Conservation (phyloP, 768 basidiomycete species). For the Lactifluus piperatus region DNA sequence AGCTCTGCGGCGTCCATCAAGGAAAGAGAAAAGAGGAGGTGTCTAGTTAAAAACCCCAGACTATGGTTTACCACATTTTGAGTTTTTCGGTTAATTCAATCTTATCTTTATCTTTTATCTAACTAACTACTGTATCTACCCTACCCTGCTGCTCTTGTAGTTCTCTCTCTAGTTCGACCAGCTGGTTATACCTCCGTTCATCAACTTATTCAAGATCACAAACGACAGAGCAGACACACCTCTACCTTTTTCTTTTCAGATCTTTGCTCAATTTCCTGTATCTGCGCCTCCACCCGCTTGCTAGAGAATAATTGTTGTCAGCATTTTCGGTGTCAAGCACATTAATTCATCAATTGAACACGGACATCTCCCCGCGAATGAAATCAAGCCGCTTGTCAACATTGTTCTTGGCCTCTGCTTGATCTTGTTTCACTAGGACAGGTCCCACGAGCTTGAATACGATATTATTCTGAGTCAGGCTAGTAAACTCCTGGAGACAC, state of each 20-base stretch:
- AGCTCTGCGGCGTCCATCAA: slow-evolving; percentile 64
- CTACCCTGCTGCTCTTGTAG: slow-evolving; percentile 32
- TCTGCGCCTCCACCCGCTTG: slow-evolving; percentile 71
- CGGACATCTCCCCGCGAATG: slow-evolving; percentile 82
- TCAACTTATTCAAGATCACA: no score
- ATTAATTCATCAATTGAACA: slow-evolving; percentile 15
- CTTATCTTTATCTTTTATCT: no score
- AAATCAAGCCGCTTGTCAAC: slow-evolving; percentile 87
- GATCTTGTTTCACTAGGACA: slow-evolving; percentile 84
- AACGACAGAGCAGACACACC: slow-evolving; percentile 35
- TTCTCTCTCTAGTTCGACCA: slow-evolving; percentile 58
- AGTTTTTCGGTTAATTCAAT: no score
- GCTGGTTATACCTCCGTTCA: no score
- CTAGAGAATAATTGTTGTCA: slow-evolving; percentile 29
- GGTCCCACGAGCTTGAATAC: slow-evolving; percentile 92
- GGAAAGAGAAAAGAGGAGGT: not conserved
- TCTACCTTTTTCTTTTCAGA: slow-evolving; percentile 78
- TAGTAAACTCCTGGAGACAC: slow-evolving; percentile 63
- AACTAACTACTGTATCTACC: slow-evolving; percentile 28
- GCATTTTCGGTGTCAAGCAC: not conserved
- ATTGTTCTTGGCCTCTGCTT: slow-evolving; percentile 75
- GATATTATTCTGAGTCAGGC: slow-evolving; percentile 62
- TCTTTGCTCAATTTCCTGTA: slow-evolving; percentile 70
- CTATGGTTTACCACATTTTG: no score
- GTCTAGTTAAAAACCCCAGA: not conserved